phyloP scores from a whole-genome alignment of 441 rosid species.

The Populus tomentosa region DNA sequence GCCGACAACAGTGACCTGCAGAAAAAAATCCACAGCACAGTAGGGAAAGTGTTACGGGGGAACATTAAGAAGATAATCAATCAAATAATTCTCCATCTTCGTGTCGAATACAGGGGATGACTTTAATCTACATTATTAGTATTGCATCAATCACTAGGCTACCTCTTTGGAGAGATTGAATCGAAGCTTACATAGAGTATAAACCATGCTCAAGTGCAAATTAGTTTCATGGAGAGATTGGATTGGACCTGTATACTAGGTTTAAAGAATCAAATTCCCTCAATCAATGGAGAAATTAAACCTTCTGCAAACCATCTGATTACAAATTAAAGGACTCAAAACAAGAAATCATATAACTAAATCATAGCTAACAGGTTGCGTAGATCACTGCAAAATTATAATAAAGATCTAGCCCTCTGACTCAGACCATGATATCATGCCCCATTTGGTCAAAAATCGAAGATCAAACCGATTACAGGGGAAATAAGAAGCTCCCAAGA shows the following conservation, averaged over 20 bases:
- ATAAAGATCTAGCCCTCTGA: conserved; percentile 11
- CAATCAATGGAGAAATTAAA: neutral
- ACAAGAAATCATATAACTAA: conserved; percentile 6
- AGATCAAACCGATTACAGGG: neutral
- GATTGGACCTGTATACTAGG: neutral
- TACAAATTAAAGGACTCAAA: neutral
- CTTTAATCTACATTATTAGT: neutral
- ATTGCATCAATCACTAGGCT: neutral
- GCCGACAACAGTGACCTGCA: neutral
- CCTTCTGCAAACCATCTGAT: neutral
- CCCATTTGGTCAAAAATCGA: conserved; percentile 1
- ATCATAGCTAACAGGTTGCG: neutral
- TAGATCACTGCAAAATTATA: conserved; percentile 10
- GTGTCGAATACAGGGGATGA: neutral
- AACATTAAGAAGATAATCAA: neutral
- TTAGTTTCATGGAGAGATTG: neutral
- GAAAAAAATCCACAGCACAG: neutral
- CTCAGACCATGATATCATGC: neutral
- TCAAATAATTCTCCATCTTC: neutral
- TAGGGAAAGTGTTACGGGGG: neutral
- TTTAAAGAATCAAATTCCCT: neutral
- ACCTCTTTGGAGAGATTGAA: neutral
- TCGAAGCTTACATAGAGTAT: neutral
- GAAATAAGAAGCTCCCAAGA: neutral
- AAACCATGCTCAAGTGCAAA: neutral